These are phyloP conservation scores for Dictyostelium capitatum DNA, from an alignment of 78 protist species.

Conservation along the genomic window DNA sequence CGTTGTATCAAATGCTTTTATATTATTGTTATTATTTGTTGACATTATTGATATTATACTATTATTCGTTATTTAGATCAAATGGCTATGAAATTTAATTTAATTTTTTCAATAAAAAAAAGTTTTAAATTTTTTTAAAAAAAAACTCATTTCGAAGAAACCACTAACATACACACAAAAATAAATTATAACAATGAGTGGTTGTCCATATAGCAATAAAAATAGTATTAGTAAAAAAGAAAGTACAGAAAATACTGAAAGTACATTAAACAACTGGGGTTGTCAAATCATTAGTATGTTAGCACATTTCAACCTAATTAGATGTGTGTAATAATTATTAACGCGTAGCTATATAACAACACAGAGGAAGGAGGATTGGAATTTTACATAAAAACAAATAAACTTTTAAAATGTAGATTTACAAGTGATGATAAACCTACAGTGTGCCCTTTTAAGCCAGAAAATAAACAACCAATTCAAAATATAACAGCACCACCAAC, in stretches of 20 bases:
- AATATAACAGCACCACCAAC: background rate
- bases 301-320: too few species aligned
- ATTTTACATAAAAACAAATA: background rate
- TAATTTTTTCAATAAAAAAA: background rate
- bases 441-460: background rate
- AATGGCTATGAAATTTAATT: too few species aligned
- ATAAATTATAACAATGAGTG: background rate
- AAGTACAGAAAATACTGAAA: background rate
- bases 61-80: too few species aligned
- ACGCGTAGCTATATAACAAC: background rate
- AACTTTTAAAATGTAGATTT: background rate
- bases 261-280: background rate
- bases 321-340: too few species aligned
- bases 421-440: background rate
- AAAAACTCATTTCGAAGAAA: too few species aligned
- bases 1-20: slow-evolving; percentile 22
- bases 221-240: background rate
- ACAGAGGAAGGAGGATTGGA: background rate
- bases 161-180: too few species aligned
- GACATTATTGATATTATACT: too few species aligned
- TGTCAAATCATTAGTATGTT: slow-evolving; percentile 3
- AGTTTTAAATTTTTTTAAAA: too few species aligned
- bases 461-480: background rate
- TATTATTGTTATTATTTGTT: too few species aligned
- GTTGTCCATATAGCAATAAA: background rate